Base-by-base conservation (phyloP, 192 early-diverging fungal species). In the Spizellomyces sp. region DNA sequence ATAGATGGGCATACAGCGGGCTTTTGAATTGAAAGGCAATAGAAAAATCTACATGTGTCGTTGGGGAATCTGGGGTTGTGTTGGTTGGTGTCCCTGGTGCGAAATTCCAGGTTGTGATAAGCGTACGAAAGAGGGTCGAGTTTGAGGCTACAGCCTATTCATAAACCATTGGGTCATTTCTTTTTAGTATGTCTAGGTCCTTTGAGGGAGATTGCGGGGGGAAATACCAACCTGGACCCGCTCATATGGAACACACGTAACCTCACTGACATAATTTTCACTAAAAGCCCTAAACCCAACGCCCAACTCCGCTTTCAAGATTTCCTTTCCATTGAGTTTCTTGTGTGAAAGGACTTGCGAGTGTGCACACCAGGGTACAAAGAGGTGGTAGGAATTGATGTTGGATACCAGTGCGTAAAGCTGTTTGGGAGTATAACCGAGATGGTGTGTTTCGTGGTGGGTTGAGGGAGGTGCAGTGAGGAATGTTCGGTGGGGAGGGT, bases 1-100 rank as follows among this genome's bases (percentile, higher is more conserved):
- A 88, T 9, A 90, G 82, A 56, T 93, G 92, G 2, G 91, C 90
- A 73, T 97, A 91, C 22, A 97, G 61, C 1, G 88, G 73, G 8
- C 89, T 92, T 43, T 86, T 77, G 81, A 97, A 95, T 77, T 95
- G 90, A 72, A 94, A 97, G 22, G 80, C 78, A 27, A 95, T 90
- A 45, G 79, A 62, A 74, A 94, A 96, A 67, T 89, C 84, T 19
- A 97, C 84, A 6, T 6, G 15, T 4, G 22, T 61, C 17, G 73
- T 73, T 27, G 58, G 46, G 8, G 66, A 61, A 14, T 76, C 62
- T 17, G 77, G 79, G 0, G 81, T 72, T 44, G 79, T 61, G 21
- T 69, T 74, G 14, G 59, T 75, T 8, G 41, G 43, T n/a, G 77
- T 55, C 45, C 78, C 72, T 22, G 90, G 90, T 1, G 75, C 72